Evolutionary conservation across 2,329 filamentous ascomycete genomes (phyloP).

Genomic region (Aureobasidium vineae): DNA sequence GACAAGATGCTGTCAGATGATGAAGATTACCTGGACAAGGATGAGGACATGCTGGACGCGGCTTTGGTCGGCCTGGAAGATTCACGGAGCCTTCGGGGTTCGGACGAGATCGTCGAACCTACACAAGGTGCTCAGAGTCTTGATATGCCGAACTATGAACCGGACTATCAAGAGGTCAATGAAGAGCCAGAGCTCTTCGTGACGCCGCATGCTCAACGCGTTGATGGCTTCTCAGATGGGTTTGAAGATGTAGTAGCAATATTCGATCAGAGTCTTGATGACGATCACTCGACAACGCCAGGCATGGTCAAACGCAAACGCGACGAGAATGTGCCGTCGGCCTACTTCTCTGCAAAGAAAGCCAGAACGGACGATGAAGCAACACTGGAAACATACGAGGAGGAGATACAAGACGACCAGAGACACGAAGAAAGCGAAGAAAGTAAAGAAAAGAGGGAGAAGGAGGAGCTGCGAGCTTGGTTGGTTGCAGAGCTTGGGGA

Average conservation of each 20-base stretch:
- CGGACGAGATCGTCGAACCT: neutral
- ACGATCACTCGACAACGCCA: neutral
- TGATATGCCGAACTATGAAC: neutral
- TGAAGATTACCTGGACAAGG: conserved; percentile 17
- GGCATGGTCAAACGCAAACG: conserved; percentile 10
- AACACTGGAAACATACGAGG: neutral
- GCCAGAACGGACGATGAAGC: neutral
- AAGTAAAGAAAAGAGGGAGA: conserved; percentile 12
- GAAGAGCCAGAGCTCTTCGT: neutral
- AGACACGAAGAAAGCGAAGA: conserved; percentile 21
- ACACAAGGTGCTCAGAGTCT: neutral
- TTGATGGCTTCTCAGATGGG: neutral
- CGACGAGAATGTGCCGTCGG: neutral
- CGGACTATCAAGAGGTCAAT: neutral
- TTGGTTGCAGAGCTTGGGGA: conserved; percentile 43
- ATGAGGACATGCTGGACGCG: conserved; percentile 30
- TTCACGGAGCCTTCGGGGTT: conserved; percentile 22
- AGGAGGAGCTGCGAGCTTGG: conserved; percentile 41
- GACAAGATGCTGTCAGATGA: neutral
- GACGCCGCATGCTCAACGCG: neutral
- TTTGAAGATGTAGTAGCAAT: neutral
- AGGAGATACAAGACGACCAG: neutral
- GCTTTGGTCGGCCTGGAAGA: conserved; percentile 29
- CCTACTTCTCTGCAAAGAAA: conserved; percentile 14
- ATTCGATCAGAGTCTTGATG: neutral